Percentiles rank a stretch among this genome's conserved stretches.
These are phyloP conservation scores for Prunus persica DNA, from an alignment of 306 rosid genomes.

Conservation along the genomic window Prunus_persica_NCBIv2 NC_034013.1:4432501-4433000, in stretches of 20 bases:
- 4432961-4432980: conserved; percentile 47
- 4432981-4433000: conserved; percentile 46
- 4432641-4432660: conserved; percentile 87
- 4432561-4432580: neutral
- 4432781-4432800: conserved; percentile 9
- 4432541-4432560: neutral
- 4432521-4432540: neutral
- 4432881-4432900: conserved; percentile 40
- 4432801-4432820: neutral
- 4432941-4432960: conserved; percentile 54
- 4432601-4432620: conserved; percentile 87
- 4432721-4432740: conserved; percentile 86
- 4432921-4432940: conserved; percentile 85
- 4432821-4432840: neutral
- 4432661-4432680: conserved; percentile 78
- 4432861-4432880: neutral
- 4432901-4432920: conserved; percentile 50
- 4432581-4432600: conserved; percentile 7
- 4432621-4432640: conserved; percentile 87
- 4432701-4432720: conserved; percentile 84
- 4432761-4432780: conserved; percentile 32
- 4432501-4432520: conserved; percentile 15
- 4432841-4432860: neutral
- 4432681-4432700: conserved; percentile 76
- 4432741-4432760: conserved; percentile 71